A percentile compares a stretch with the other conserved stretches of the same genome.
phyloP scores from a whole-genome alignment of 2,329 filamentous ascomycete genomes.

The Microascus cirrosus region DNA sequence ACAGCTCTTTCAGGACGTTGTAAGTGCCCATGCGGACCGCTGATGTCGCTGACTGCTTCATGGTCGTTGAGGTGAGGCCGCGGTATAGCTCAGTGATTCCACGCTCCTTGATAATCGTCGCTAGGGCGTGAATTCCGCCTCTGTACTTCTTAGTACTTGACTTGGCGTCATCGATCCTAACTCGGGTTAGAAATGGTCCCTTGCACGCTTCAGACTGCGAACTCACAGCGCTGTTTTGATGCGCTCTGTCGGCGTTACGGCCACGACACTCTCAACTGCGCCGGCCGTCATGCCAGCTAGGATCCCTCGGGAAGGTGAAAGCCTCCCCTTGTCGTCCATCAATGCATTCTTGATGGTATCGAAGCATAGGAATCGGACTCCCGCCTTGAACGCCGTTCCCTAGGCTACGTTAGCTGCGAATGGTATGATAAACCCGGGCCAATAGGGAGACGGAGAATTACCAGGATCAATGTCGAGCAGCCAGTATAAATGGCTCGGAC shows the following conservation, averaged over 20 bases:
- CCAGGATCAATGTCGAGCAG: constrained; percentile 45
- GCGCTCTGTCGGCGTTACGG: constrained; percentile 56
- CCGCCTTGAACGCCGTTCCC: constrained; percentile 53
- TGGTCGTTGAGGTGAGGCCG: constrained; percentile 29
- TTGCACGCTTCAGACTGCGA: not conserved
- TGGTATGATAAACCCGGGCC: not conserved
- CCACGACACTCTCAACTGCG: constrained; percentile 48
- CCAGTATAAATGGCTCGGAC: constrained; percentile 50
- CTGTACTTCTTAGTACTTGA: constrained; percentile 15
- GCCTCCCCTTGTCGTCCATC: constrained; percentile 43
- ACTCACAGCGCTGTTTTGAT: constrained; percentile 52
- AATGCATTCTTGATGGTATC: constrained; percentile 49
- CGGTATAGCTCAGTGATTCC: constrained; percentile 30
- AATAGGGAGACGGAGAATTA: constrained; percentile 7
- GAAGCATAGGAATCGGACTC: constrained; percentile 54
- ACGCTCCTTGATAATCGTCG: constrained; percentile 22
- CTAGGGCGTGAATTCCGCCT: constrained; percentile 19
- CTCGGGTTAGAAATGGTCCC: not conserved
- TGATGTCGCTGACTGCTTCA: constrained; percentile 36
- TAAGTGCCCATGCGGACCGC: constrained; percentile 36
- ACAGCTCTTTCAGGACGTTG: constrained; percentile 29
- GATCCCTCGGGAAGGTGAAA: constrained; percentile 46
- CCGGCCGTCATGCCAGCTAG: constrained; percentile 54
- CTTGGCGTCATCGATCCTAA: constrained; percentile 23
- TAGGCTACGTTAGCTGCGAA: not conserved